Evolutionary conservation across 2,329 filamentous ascomycete species (phyloP).

Genomic region (Colletotrichum tofieldiae): DNA sequence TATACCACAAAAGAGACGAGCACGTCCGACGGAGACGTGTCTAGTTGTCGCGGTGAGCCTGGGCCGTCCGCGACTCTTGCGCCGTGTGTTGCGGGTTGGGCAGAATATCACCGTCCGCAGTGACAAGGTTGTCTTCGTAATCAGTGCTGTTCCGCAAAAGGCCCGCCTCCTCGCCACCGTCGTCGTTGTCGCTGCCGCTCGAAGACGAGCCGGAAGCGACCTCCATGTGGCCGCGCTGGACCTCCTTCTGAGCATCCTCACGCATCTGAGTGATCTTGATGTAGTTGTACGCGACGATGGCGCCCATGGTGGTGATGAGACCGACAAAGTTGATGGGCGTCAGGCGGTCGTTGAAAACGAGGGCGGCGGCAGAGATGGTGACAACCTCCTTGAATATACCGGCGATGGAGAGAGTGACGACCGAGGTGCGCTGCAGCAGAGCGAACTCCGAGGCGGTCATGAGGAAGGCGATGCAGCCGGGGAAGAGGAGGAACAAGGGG

Average conservation of each 20-base stretch:
- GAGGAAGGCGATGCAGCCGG: slow-evolving; percentile 90
- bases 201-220: slow-evolving; percentile 54
- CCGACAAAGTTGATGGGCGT: slow-evolving; percentile 91
- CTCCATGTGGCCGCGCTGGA: slow-evolving; percentile 59
- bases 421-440: slow-evolving; percentile 92
- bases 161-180: slow-evolving; percentile 63
- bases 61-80: slow-evolving; percentile 39
- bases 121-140: slow-evolving; percentile 55
- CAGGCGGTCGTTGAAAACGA: slow-evolving; percentile 90
- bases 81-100: slow-evolving; percentile 51
- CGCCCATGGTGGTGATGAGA: slow-evolving; percentile 87
- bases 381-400: slow-evolving; percentile 99
- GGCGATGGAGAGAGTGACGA: slow-evolving; percentile 95
- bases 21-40: slow-evolving; percentile 31
- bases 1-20: slow-evolving; percentile 39
- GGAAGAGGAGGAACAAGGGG: slow-evolving; percentile 86
- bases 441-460: slow-evolving; percentile 99
- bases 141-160: slow-evolving; percentile 61
- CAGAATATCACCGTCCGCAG: slow-evolving; percentile 59
- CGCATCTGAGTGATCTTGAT: slow-evolving; percentile 95
- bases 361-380: slow-evolving; percentile 89
- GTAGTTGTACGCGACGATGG: slow-evolving; percentile 93
- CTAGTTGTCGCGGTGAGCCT: slow-evolving; percentile 43
- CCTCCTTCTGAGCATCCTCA: slow-evolving; percentile 75
- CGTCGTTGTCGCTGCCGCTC: slow-evolving; percentile 59